Percentiles rank a stretch among this genome's conserved stretches.
Evolutionary conservation across 306 rosid genomes (phyloP).

Genomic region (Carpinus fangiana): DNA sequence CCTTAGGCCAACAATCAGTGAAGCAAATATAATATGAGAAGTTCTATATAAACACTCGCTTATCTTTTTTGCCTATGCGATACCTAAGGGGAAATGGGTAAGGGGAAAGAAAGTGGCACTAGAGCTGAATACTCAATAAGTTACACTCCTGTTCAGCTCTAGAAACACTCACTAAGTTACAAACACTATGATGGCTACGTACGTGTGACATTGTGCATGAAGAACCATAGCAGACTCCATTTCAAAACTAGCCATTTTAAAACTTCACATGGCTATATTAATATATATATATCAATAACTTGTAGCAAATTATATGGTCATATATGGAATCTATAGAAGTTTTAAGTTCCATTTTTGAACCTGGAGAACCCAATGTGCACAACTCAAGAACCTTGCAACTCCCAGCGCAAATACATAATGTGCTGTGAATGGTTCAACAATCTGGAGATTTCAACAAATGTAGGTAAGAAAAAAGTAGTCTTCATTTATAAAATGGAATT

Average conservation of each 20-base stretch:
- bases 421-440: constrained; percentile 82
- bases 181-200: neutral
- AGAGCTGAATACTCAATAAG: no score
- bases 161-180: neutral
- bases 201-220: neutral
- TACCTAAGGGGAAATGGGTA: no score
- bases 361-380: constrained; percentile 90
- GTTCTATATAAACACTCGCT: neutral
- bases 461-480: neutral
- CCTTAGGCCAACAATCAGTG: neutral
- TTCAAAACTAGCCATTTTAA: neutral
- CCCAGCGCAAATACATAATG: constrained; percentile 83
- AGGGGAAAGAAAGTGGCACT: no score
- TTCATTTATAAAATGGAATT: neutral
- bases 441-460: constrained; percentile 41
- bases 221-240: neutral
- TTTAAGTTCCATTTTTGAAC: constrained; percentile 32
- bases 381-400: constrained; percentile 80
- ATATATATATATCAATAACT: no score
- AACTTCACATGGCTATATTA: neutral
- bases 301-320: neutral
- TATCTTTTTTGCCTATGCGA: no score
- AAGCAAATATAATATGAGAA: neutral
- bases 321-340: constrained; percentile 6
- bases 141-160: no score